Evolutionary conservation across 371 early-diverging fungal species (phyloP), one percentile per base, ranked within the genome.

Genomic region (Gilbertella persicaria): DNA sequence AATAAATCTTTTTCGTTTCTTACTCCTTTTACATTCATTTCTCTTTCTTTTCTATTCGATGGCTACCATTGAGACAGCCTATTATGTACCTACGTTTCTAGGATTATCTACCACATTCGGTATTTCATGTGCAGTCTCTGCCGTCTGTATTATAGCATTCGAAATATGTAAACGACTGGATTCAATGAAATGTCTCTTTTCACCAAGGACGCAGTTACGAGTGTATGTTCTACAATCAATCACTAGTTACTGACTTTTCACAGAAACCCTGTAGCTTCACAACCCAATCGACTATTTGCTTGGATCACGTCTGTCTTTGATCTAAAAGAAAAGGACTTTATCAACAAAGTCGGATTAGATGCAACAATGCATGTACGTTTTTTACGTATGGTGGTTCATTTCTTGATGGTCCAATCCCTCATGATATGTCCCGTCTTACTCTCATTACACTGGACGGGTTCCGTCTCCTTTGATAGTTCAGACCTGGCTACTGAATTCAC

Each of bases 351-450:
- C 2, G 87, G 87, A 14, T 54, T 87, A 8, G 87, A 87, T 40
- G 84, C 87, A 0, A 79, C 82, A 19, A 82, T 87, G 82, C 80
- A 83, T 58, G 55, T 87, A n/a, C 82, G 84, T 5, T 85, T 80
- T 64, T 62, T 87, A n/a, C 74, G 73, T 33, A 85, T 84, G 84
- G 73, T 79, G 25, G 70, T 81, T 25, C 83, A 84, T 40, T 82
- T 85, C 46, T 58, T 82, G 17, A 40, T 68, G 12, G 62, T 82
- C 30, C 73, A 71, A 35, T 70, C 66, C 4, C 4, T 83, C 5
- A 30, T 78, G 17, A 61, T 79, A 13, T 73, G 83, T 24, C 67
- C 73, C 3, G 71, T 80, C 5, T 56, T 87, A 4, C 50, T 85
- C 4, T 73, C 80, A 2, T 47, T 84, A 9, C 83, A 87, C 41